These are phyloP conservation scores for Oxyria digyna DNA, from an alignment of 148 eudicot genomes.

Conservation along the genomic window DNA sequence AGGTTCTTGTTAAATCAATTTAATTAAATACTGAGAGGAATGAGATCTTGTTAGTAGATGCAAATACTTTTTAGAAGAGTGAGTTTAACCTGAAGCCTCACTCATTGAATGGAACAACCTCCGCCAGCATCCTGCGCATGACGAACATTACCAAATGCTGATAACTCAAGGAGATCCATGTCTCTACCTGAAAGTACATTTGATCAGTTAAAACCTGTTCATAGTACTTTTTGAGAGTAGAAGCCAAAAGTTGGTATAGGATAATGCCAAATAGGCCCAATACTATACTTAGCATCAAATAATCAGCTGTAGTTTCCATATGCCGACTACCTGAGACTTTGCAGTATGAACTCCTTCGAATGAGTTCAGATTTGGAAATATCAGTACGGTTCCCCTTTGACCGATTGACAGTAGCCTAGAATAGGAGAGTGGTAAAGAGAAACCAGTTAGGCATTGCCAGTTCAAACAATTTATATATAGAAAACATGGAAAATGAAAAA, in stretches of 20 bases:
- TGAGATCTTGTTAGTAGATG: background rate
- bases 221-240: background rate
- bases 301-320: background rate
- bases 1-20: no score
- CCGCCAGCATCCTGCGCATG: constrained; percentile 69
- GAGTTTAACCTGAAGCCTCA: background rate
- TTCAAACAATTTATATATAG: background rate
- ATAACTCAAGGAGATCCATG: constrained; percentile 78
- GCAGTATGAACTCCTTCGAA: constrained; percentile 82
- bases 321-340: constrained; percentile 62
- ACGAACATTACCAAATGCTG: constrained; percentile 82
- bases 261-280: background rate
- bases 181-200: constrained; percentile 50
- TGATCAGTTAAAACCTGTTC: background rate
- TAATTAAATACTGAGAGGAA: background rate
- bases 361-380: constrained; percentile 66
- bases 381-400: constrained; percentile 91
- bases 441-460: background rate
- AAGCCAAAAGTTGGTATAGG: background rate
- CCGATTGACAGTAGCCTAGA: constrained; percentile 82
- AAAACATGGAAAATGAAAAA: background rate
- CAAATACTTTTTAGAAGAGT: background rate
- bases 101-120: constrained; percentile 82
- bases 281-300: background rate
- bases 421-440: background rate